These are phyloP conservation scores for Fusarium coicis DNA, from an alignment of 2,329 filamentous ascomycete species.

Conservation along the genomic window DNA sequence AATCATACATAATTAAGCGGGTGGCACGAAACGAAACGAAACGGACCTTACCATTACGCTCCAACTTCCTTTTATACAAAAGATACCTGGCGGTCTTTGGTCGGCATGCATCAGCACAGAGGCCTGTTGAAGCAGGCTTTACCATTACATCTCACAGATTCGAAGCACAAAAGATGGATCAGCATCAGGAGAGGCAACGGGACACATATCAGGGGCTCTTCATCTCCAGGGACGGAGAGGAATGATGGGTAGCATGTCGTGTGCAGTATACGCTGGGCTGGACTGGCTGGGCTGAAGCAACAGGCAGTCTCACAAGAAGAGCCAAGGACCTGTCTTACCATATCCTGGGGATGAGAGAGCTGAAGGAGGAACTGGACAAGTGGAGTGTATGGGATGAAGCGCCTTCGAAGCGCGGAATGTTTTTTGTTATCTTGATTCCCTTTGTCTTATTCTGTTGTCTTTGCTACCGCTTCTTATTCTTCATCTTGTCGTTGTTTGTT, in stretches of 20 bases:
- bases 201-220: slow-evolving; percentile 35
- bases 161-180: slow-evolving; percentile 46
- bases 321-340: slow-evolving; percentile 9
- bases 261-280: slow-evolving; percentile 25
- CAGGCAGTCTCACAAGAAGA: slow-evolving; percentile 4
- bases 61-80: slow-evolving; percentile 36
- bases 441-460: slow-evolving; percentile 45
- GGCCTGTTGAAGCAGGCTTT: slow-evolving; percentile 44
- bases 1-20: slow-evolving; percentile 60
- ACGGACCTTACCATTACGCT: slow-evolving; percentile 37
- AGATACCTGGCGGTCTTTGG: slow-evolving; percentile 36
- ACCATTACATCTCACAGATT: slow-evolving; percentile 48
- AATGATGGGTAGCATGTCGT: slow-evolving; percentile 27
- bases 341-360: slow-evolving; percentile 12
- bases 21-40: slow-evolving; percentile 38
- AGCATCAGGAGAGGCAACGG: slow-evolving; percentile 41
- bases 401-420: slow-evolving; percentile 30
- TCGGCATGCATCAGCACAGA: slow-evolving; percentile 25
- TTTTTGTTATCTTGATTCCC: slow-evolving; percentile 42
- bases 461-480: slow-evolving; percentile 32
- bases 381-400: slow-evolving; percentile 36
- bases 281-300: slow-evolving; percentile 25
- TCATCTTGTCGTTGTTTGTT: slow-evolving; percentile 40
- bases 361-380: slow-evolving; percentile 17
- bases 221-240: slow-evolving; percentile 29